These are phyloP conservation scores for Meyerozyma smithsonii DNA, from an alignment of 1,139 yeast genomes.

Conservation along the genomic window DNA sequence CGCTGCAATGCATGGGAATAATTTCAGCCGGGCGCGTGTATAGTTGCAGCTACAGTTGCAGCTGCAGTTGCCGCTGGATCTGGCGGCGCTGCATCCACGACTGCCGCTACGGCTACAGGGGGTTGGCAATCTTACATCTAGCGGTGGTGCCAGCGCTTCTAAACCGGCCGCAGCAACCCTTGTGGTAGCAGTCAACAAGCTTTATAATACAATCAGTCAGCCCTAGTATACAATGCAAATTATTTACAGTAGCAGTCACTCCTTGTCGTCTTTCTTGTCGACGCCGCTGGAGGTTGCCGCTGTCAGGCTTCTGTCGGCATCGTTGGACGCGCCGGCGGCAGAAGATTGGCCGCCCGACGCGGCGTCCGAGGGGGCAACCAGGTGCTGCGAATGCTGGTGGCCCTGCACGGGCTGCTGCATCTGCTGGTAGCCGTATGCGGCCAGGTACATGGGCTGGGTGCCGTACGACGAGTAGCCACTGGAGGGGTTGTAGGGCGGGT, in stretches of 20 bases:
- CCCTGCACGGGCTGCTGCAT: constrained; percentile 4
- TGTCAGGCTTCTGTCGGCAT: constrained; percentile 2
- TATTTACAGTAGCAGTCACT: constrained; percentile 2
- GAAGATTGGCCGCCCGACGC: constrained; percentile 9
- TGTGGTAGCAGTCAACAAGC: too few species aligned
- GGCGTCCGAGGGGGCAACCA: constrained; percentile 9
- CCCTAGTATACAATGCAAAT: constrained; percentile 2
- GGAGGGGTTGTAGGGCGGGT: constrained; percentile 18
- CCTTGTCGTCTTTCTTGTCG: constrained; percentile 3
- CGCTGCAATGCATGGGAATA: too few species aligned
- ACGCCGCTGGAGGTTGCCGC: constrained; percentile 3
- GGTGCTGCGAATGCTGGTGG: constrained; percentile 12
- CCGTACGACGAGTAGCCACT: constrained; percentile 20
- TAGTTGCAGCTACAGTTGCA: too few species aligned
- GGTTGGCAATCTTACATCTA: too few species aligned
- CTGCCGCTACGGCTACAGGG: too few species aligned
- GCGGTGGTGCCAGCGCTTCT: neutral
- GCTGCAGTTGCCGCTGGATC: too few species aligned
- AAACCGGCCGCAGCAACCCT: neutral
- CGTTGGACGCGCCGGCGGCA: constrained; percentile 4
- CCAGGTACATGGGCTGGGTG: constrained; percentile 21
- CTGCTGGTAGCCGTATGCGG: constrained; percentile 14
- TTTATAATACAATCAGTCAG: constrained; percentile 1
- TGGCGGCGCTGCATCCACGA: too few species aligned
- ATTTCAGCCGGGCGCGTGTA: too few species aligned